Evolutionary conservation across 345 rosid species (phyloP), one percentile per base, ranked within the genome.

Genomic region (Bretschneidera sinensis): DNA sequence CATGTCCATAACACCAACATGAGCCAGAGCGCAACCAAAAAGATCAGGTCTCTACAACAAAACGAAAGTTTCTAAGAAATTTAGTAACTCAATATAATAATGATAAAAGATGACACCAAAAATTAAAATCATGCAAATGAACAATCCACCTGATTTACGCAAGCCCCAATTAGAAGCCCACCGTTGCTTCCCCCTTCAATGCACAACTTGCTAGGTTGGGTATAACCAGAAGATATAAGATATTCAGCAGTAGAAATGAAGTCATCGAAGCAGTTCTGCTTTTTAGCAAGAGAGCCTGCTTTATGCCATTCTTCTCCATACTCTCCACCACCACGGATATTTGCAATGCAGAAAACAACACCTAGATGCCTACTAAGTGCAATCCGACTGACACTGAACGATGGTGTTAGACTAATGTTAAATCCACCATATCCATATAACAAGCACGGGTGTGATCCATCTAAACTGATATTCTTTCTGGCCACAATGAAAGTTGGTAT

Each of bases 1-100:
- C 96, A 94, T 94, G 76, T 94, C 99, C 99, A 90, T 94, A 28
- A 94, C 99, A 43, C 99, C 99, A 24, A 94, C 99, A 74, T 88
- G 95, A 62, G 97, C 96, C 83, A 94, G 72, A 51, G 96, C 99
- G 71, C 99, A 94, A 20, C 99, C 97, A 57, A 88, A 94, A 49
- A 94, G 96, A 62, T 94, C 99, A 13, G 97, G 99, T 77, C 96
- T 86, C 99, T 92, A 83, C 61, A 52, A 53, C 25, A 2, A 60
- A 19, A 39, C 25, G 17, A 43, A 59, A 20, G 0, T 18, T 17
- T 51, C 10, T 39, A 39, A 11, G 2, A 17, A 59, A 43, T 33
- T 19, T 28, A 55, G 22, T 15, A 49, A 13, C 11, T 58, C 48
- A 54, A 65, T 50, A 21, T 52, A 33, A 51, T 54, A 22, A 61